Evolutionary conservation across 305 asterid genomes (phyloP), one percentile per base, ranked within the genome.

Genomic region (Striga hermonthica): DNA sequence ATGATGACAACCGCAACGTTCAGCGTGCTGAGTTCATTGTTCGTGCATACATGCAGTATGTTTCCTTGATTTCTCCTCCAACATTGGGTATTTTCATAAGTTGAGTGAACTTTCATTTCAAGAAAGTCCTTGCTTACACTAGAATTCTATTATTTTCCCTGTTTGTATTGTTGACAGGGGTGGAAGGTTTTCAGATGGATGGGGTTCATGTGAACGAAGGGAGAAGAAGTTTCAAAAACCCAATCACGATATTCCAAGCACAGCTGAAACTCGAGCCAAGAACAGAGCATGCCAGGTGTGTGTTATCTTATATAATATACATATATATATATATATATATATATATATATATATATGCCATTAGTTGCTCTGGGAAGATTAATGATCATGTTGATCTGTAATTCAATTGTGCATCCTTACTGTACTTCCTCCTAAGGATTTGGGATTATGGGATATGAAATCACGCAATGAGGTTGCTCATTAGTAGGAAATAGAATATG

Each of bases 181-280:
- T 63, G 96, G 96, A 60, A 87, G 98, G 77, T 92, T 87, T 70
- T 90, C 96, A 41, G 96, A 92, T 79, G 98, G 98, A 75, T 92
- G 97, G 98, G 98, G 97, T 63, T 92, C 98, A 34, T 90, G 98
- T 76, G 97, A 92, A 50, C 84, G 88, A 35, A 82, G 94, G 36
- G 98, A 92, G 82, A 92, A 92, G 81, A 87, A 57, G 72, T 92
- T 92, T 79, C 44, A 71, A 81, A 90, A 92, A 72, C 98, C 98
- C 60, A 92, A 92, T 76, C 96, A 90, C 71, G 98, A 92, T 73
- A 82, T 92, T 81, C 98, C 97, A 14, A 82, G 98, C 80, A 92
- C 98, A 59, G 98, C 98, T 45, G 98, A 92, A 92, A 92, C 98
- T 62, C 84, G 98, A 82, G 97, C 98, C 37, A 92, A 92, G 75